phyloP scores from a whole-genome alignment of 495 filamentous ascomycete species.

The Penicillium waksmanii region DNA sequence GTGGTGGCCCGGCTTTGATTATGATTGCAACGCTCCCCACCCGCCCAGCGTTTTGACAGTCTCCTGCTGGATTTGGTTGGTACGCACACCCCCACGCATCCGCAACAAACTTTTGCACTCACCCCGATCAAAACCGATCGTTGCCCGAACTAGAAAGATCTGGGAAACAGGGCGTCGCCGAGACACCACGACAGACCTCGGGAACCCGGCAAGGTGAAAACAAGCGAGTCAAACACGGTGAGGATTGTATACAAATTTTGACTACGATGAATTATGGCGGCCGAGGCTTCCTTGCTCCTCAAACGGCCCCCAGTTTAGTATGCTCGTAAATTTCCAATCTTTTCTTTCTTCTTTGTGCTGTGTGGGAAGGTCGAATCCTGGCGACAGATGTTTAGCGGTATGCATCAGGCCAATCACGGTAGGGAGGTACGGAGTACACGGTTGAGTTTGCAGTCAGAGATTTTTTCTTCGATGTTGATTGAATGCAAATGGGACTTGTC shows the following conservation, averaged over 20 bases:
- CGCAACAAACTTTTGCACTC: slow-evolving; percentile 20
- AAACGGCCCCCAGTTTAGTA: background rate
- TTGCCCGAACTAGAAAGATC: slow-evolving; percentile 11
- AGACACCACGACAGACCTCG: slow-evolving; percentile 17
- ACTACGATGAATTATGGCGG: background rate
- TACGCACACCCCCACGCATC: slow-evolving; percentile 20
- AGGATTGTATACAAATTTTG: slow-evolving; percentile 2
- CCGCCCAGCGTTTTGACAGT: slow-evolving; percentile 20
- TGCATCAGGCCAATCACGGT: slow-evolving; percentile 6
- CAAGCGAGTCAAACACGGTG: slow-evolving; percentile 20
- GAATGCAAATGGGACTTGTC: background rate
- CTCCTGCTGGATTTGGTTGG: slow-evolving; percentile 23
- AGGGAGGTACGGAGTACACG: slow-evolving; percentile 1
- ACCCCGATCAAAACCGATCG: slow-evolving; percentile 15
- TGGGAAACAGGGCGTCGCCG: background rate
- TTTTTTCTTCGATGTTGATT: background rate
- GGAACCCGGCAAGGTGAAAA: slow-evolving; percentile 24
- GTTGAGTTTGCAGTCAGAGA: background rate
- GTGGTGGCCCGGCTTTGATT: slow-evolving; percentile 11
- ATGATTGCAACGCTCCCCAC: slow-evolving; percentile 27
- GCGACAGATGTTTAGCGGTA: background rate
- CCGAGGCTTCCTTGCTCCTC: background rate
- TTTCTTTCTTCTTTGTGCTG: background rate
- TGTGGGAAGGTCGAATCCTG: slow-evolving; percentile 1
- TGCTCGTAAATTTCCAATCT: background rate